Evolutionary conservation across 345 rosid genomes (phyloP), one percentile per base, ranked within the genome.

Genomic region (Murraya paniculata): DNA sequence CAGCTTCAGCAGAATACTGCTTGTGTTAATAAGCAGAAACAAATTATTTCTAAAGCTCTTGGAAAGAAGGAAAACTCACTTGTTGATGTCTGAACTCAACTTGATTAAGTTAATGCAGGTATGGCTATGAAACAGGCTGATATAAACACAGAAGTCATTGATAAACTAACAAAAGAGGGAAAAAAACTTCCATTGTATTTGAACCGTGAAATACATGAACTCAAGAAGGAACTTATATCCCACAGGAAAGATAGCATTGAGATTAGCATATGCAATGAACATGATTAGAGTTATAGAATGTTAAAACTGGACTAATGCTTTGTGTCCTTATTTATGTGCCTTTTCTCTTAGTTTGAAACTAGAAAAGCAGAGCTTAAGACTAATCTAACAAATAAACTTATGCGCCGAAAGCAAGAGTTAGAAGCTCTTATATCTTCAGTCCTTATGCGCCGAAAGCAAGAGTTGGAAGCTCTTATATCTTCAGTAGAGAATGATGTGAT

Each of bases 281-380:
- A 60, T 72, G 60, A 68, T 78, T 74, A 28, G 13, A 55, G 77
- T 77, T 45, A 64, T 62, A 25, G 35, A 39, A 10, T 68, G 30
- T 65, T 28, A 55, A 70, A 68, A 61, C 28, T 56, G 60, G 83
- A 21, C 2, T 38, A 38, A 61, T 3, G 28, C 68, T 76, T 41
- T 73, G 22, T 45, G 6, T 57, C 38, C 67, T 82, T 53, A 60
- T 60, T 18, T 71, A 24, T 78, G 22, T 74, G 14, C 79, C 64
- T 82, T 80, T 73, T 78, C 25, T 66, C 27, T 0, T 14, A 95
- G 99, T 88, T 85, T 70, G 97, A 95, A 86, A 80, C 97, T 21
- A 92, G 98, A 86, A 95, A 95, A 86, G 91, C 99, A 16, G 98
- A 95, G 87, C 90, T 95, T 36, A 98, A 95, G 90, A 86, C 92